Evolutionary conservation across 2,329 filamentous ascomycete species (phyloP), one percentile per base, ranked within the genome.

Genomic region (Diaporthe citri): DNA sequence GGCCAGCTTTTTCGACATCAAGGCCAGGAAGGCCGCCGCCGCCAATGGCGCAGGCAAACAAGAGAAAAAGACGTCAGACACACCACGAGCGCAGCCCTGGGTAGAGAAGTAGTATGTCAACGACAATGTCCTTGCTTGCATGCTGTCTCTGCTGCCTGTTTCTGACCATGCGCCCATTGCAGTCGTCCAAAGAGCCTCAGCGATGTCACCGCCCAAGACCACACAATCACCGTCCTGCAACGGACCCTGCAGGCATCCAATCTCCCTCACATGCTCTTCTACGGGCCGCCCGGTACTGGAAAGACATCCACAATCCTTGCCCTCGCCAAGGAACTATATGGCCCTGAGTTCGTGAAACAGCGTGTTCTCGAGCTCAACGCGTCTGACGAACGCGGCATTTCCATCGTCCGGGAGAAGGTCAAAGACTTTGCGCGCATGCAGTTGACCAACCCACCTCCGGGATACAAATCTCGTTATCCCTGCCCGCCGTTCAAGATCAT

Each of bases 401-500:
- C 92, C 76, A 98, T 99, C 78, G 96, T 99, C 51, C 94, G 97
- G 71, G 95, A 98, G 81, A 98, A 98, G 85, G 95, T 99, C 83
- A 99, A 99, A 84, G 94, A 98, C 84, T 99, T 99, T 84, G 97
- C 97, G 31, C 92, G 96, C 76, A 96, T 97, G 88, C 96, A 98
- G 84, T 91, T 98, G 77, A 96, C 94, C 41, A 95, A 97, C 78
- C 92, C 94, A 3, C 92, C 95, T 0, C 85, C 92, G 77, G 87
- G 92, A 79, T 90, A 94, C 86, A 87, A 91, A 84, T 84, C 88
- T 75, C 86, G 93, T 81, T 98, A 97, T 81, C 96, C 97, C 0
- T 98, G 96, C 82, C 97, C 97, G 31, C 97, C 97, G 0, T 99
- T 98, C 88, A 99, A 99, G 87, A 98, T 99, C 82, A 96, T 99